A percentile compares a stretch with the other conserved stretches of the same genome.
These are phyloP conservation scores for Takashimella koratensis DNA, from an alignment of 1,284 basidiomycete species.

Conservation along the genomic window DNA sequence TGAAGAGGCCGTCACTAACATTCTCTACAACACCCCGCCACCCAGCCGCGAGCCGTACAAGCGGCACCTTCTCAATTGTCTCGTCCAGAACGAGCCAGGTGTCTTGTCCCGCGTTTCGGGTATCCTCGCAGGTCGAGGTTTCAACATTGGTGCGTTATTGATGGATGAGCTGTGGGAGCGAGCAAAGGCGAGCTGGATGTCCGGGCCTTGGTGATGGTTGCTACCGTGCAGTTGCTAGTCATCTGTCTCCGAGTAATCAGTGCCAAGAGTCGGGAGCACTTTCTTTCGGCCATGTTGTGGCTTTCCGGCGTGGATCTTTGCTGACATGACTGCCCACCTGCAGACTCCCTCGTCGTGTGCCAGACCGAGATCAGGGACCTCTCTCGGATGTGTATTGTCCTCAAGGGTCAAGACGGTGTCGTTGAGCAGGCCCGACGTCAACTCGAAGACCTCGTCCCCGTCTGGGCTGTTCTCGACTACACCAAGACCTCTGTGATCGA, in stretches of 20 bases:
- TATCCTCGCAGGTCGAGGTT: slow-evolving; percentile 92
- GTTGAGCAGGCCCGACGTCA: slow-evolving; percentile 94
- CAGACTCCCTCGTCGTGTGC: slow-evolving; percentile 96
- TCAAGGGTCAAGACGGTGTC: slow-evolving; percentile 94
- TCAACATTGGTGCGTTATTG: slow-evolving; percentile 77
- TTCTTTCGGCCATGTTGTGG: too few relatives aligned
- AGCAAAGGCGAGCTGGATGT: too few relatives aligned
- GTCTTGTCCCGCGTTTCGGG: slow-evolving; percentile 97
- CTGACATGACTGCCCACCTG: too few relatives aligned
- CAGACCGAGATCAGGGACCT: slow-evolving; percentile 96
- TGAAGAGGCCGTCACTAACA: slow-evolving; percentile 92
- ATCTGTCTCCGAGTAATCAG: too few relatives aligned
- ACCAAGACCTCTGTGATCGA: slow-evolving; percentile 84
- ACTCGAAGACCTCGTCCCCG: slow-evolving; percentile 90
- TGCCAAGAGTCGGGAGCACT: too few relatives aligned
- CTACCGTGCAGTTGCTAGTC: too few relatives aligned
- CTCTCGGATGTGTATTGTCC: slow-evolving; percentile 96
- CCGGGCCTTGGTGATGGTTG: too few relatives aligned
- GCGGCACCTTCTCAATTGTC: slow-evolving; percentile 96
- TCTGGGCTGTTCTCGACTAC: slow-evolving; percentile 96
- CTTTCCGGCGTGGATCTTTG: too few relatives aligned
- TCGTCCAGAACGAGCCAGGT: slow-evolving; percentile 99
- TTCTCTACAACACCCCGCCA: slow-evolving; percentile 92
- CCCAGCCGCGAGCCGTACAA: slow-evolving; percentile 90
- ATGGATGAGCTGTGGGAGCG: too few relatives aligned